A percentile compares a stretch with the other conserved stretches of the same genome.
These are phyloP conservation scores for Penicillium frequentans DNA, from an alignment of 2,329 filamentous ascomycete genomes.

Conservation along the genomic window DNA sequence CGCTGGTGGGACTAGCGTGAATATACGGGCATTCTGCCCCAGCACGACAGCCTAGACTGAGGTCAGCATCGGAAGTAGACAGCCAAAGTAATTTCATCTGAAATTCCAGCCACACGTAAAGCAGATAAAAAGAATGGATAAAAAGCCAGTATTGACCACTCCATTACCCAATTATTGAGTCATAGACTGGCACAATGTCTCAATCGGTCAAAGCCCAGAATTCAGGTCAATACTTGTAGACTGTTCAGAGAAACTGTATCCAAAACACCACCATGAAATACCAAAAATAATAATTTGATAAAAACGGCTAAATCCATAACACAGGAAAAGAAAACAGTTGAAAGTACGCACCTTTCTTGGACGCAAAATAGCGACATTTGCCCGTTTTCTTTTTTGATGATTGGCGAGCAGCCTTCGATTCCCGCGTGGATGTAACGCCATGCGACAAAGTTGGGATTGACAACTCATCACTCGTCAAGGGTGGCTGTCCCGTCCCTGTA, in stretches of 20 bases:
- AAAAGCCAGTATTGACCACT: neutral
- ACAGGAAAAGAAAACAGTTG: conserved; percentile 7
- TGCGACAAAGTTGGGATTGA: conserved; percentile 29
- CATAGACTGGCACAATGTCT: neutral
- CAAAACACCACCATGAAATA: neutral
- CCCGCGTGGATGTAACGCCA: conserved; percentile 20
- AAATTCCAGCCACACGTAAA: neutral
- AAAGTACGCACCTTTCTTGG: conserved; percentile 25
- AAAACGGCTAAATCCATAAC: neutral
- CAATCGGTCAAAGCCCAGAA: neutral
- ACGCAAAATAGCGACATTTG: conserved; percentile 28
- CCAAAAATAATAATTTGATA: neutral
- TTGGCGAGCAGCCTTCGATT: conserved; percentile 14
- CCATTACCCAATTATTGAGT: neutral
- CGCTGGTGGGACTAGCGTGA: conserved; percentile 40
- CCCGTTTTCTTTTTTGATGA: conserved; percentile 14
- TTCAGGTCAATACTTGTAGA: neutral
- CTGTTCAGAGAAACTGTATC: neutral
- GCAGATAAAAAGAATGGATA: neutral
- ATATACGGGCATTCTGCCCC: conserved; percentile 53
- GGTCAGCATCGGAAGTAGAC: conserved; percentile 21
- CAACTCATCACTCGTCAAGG: conserved; percentile 29
- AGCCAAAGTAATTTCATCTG: neutral
- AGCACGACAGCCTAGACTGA: conserved; percentile 50
- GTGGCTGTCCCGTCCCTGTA: conserved; percentile 22